Conservation (phyloP, 1,139 yeast species). For the Pichia kudriavzevii region DNA sequence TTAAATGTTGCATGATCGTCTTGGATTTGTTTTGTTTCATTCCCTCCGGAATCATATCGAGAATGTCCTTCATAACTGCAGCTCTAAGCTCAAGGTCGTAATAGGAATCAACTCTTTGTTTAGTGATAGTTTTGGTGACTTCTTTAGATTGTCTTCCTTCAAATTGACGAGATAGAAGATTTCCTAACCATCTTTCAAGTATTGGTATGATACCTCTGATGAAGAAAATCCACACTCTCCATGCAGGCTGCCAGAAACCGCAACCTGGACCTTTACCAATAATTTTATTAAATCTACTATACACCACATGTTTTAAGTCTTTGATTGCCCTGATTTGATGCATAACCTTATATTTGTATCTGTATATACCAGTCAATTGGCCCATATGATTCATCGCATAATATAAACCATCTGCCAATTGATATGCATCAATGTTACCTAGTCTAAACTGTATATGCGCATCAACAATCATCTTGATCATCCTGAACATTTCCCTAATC, state of each 20-base stretch:
- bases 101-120: constrained; percentile 91
- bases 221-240: constrained; percentile 95
- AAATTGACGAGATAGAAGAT: constrained; percentile 83
- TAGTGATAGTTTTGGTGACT: constrained; percentile 87
- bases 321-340: constrained; percentile 95
- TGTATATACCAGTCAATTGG: constrained; percentile 89
- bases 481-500: constrained; percentile 78
- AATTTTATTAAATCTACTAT: constrained; percentile 66
- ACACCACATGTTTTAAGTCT: constrained; percentile 87
- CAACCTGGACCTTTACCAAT: constrained; percentile 98
- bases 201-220: constrained; percentile 90
- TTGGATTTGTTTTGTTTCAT: constrained; percentile 81
- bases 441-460: constrained; percentile 86
- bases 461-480: constrained; percentile 80
- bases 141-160: constrained; percentile 94
- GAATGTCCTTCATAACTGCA: constrained; percentile 89
- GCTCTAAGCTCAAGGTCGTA: constrained; percentile 91
- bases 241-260: constrained; percentile 99
- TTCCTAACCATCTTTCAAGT: constrained; percentile 91
- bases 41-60: constrained; percentile 97
- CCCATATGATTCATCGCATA: constrained; percentile 90
- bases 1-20: constrained; percentile 83
- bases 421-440: constrained; percentile 89
- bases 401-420: constrained; percentile 88
- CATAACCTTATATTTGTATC: constrained; percentile 97